A percentile compares a stretch with the other conserved stretches of the same genome.
Conservation (phyloP, 169 alveolate species). For the Theileria orientalis region DNA sequence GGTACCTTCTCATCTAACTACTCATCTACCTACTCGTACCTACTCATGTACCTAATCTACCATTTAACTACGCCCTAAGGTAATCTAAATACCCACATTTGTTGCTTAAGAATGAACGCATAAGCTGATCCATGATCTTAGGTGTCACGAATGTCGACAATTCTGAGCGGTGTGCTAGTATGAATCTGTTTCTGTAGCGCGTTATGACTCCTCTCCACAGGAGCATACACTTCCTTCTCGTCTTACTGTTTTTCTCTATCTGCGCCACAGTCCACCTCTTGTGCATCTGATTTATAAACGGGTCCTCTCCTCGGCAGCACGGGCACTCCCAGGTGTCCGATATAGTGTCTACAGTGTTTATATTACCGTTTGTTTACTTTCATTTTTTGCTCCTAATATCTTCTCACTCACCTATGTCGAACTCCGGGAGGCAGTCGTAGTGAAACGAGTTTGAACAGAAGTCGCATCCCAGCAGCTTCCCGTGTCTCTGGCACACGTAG, state of each 20-base stretch:
- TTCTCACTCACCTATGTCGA: conserved; percentile 70
- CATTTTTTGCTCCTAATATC: conserved; percentile 72
- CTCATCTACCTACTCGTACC: too few species aligned
- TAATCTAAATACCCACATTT: too few species aligned
- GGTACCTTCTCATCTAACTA: conserved; percentile 13
- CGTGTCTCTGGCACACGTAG: conserved; percentile 87
- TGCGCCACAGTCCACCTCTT: conserved; percentile 84
- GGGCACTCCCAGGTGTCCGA: conserved; percentile 91
- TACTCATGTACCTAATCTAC: not conserved
- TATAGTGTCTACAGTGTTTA: conserved; percentile 62
- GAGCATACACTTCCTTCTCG: conserved; percentile 76
- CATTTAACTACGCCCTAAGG: not conserved
- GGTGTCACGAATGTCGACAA: conserved; percentile 81
- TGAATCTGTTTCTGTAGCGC: conserved; percentile 77
- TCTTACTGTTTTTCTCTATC: conserved; percentile 77
- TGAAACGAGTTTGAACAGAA: conserved; percentile 87
- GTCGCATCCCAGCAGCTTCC: conserved; percentile 87
- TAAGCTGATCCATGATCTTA: conserved; percentile 70
- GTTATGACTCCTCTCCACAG: conserved; percentile 76
- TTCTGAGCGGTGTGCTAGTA: conserved; percentile 79
- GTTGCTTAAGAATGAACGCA: conserved; percentile 64
- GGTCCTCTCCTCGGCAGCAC: conserved; percentile 86
- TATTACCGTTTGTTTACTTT: conserved; percentile 75
- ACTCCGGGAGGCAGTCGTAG: conserved; percentile 81
- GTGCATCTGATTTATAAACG: conserved; percentile 84